Evolutionary conservation across 1,284 basidiomycete species (phyloP), one percentile per base, ranked within the genome.

Genomic region (Cutaneotrichosporon mucoides): DNA sequence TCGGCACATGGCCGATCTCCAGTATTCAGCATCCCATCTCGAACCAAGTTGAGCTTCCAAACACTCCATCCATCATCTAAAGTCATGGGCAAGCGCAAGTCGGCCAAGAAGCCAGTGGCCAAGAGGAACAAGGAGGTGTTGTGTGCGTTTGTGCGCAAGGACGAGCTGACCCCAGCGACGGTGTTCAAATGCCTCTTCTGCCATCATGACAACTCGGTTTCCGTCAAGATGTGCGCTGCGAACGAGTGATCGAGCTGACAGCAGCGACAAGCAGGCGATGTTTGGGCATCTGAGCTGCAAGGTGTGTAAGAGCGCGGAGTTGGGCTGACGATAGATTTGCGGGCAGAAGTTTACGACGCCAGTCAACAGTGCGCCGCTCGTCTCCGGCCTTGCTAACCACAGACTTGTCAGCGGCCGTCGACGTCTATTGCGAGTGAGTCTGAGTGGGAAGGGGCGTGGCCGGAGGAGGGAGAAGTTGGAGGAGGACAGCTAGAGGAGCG

Each of bases 181-280:
- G 61, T 69, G n/a, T 78, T 78, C 70, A 76, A 78, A 64, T 78
- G 76, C 46, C 63, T 78, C 37, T 78, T 78, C 61, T 78, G 76
- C 53, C 68, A 76, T 50, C 73, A 73, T 53, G 74, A 76, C 46
- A 76, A 76, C 61, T 67, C 73, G 12, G 69, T 76, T 34, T 61
- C 59, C 0, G 71, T 74, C 62, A 75, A 72, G 52, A 59, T 78
- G 75, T 75, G 37, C 47, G 71, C 61, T 3, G 1, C 51, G 35
- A 13, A 5, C 24, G n/a, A 9, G 16, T 35, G 9, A 10, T 49
- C 43, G 51, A 62, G 34, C 53, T 62, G 24, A 57, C 52, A 41
- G 47, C 51, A 76, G 76, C 43, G 71, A 76, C 62, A 73, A 72
- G 59, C 55, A 59, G 42, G 63, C 62, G 43, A 75, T 76, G 75